Evolutionary conservation across 164 flowering plant species (phyloP), one percentile per base, ranked within the genome.

Genomic region (Taxillus chinensis): DNA sequence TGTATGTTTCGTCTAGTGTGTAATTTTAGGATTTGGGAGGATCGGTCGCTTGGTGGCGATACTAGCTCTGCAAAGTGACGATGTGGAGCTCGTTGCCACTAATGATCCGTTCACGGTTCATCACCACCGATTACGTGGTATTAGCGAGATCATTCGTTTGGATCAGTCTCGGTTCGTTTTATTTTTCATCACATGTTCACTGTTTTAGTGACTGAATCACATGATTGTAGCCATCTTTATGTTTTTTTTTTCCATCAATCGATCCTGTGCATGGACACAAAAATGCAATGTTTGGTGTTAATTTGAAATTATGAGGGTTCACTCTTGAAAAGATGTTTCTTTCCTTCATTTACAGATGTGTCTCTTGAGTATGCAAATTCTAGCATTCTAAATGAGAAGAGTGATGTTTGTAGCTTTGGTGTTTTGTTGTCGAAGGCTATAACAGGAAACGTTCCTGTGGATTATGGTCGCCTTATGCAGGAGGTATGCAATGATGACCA

Each of bases 281-380:
- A 27, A 27, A 27, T 27, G 27, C 27, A 27, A 27, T 27, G 27
- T 27, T 27, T 27, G 27, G 27, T 27, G 27, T 27, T 27, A 27
- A 3, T 53, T 39, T 62, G 39, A 5, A 45, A 11, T n/a, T 51
- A 60, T 17, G 3, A 45, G 16, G 39, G n/a, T 49, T 46, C 58
- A 13, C 39, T 57, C 12, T 16, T n/a, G 39, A 60, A 37, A 48
- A 46, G 7, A 49, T 43, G 9, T 13, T 41, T 39, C 9, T 16
- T 64, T 39, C 41, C 43, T 65, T 63, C 37, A 65, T 43, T 16
- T 53, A 50, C 78, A 90, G 96, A 67, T 59, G 96, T 90, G 54
- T 95, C 97, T 55, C 97, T 95, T n/a, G 97, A 90, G 64, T 90
- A 90, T 78, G 97, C 95, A 64, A 90, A 85, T 68, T 76, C 87